Base-by-base conservation (phyloP, 768 basidiomycete species). In the Mycena rebaudengoi region DNA sequence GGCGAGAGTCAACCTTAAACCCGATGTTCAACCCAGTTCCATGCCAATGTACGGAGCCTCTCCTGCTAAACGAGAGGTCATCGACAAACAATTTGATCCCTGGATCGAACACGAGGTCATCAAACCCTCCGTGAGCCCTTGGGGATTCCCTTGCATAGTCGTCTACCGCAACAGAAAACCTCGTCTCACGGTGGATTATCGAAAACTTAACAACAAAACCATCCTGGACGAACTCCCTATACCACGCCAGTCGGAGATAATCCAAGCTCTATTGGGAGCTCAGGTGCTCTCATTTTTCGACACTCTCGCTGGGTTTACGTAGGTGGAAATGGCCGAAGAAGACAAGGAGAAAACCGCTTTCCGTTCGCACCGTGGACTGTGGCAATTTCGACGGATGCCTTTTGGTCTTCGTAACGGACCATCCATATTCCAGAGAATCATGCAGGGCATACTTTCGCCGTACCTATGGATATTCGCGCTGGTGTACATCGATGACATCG, bases 81-180 rank as follows among this genome's bases (percentile, higher is more conserved):
- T 75, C 16, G 70, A 74, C 30, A 67, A 74, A 25, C 74, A 75
- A 40, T 65, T 74, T 37, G 66, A 74, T 7, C 32, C 58, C 1
- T 77, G 75, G 75, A 52, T 76, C 14, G 65, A 68, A 13, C 58
- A 53, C 8, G 72, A 65, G 5, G 70, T 79, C 5, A 77, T 79
- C 13, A 75, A 79, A 54, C 70, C 68, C 0, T 76, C 73, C 1
- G 39, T 63, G 5, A 78, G 76, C 44, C 64, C 59, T 21, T 57
- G 55, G 55, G 55, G 55, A 18, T 57, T 57, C n/a, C 44, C 55
- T 1, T 69, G 68, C 5, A 52, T 76, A 4, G 77, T 81, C 3
- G 75, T 74, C 0, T 81, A 81, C 52, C 59, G 75, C 0, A 79
- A 81, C 32, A 68, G 71, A 0, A 82, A 82, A 60, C 73, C 79